Percentiles rank a stretch among this genome's conserved stretches.
Conservation (phyloP, 1,139 yeast genomes). For the Magnusiomyces suaveolens region DNA sequence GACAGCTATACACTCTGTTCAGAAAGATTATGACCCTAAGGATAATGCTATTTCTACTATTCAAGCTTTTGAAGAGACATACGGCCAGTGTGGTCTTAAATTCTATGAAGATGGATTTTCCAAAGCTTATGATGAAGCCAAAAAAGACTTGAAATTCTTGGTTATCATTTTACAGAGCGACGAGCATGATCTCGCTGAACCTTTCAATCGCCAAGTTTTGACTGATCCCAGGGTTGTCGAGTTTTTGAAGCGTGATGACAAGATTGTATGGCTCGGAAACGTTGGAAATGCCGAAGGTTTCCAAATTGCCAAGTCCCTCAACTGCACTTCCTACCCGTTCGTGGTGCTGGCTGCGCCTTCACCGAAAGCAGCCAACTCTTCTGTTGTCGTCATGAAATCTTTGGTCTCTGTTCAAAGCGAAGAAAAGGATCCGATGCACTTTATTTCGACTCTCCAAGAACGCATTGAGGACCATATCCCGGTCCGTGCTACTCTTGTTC, state of each 20-base stretch:
- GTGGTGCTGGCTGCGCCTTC: constrained; percentile 55
- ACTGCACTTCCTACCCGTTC: constrained; percentile 71
- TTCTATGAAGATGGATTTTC: constrained; percentile 70
- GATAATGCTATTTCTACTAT: constrained; percentile 36
- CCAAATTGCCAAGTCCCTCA: constrained; percentile 69
- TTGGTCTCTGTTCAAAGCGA: constrained; percentile 60
- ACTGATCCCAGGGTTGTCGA: constrained; percentile 44
- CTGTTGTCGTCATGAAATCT: constrained; percentile 41
- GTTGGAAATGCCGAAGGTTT: constrained; percentile 71
- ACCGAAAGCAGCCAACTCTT: constrained; percentile 31
- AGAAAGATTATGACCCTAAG: constrained; percentile 32
- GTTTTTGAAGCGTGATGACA: constrained; percentile 42
- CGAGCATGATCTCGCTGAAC: constrained; percentile 52
- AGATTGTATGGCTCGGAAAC: constrained; percentile 84
- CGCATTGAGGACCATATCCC: constrained; percentile 49
- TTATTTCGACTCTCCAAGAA: constrained; percentile 28
- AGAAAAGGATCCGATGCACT: constrained; percentile 28
- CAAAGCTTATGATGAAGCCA: constrained; percentile 61
- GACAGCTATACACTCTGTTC: constrained; percentile 27
- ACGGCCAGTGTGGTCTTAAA: constrained; percentile 24
- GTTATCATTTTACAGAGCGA: constrained; percentile 67
- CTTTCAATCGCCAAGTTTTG: constrained; percentile 49
- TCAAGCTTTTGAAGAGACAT: constrained; percentile 34
- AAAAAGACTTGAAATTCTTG: constrained; percentile 57
- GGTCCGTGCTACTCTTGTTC: constrained; percentile 47